These are phyloP conservation scores for Hemileia vastatrix DNA, from an alignment of 1,284 basidiomycete genomes.

Conservation along the genomic window DNA sequence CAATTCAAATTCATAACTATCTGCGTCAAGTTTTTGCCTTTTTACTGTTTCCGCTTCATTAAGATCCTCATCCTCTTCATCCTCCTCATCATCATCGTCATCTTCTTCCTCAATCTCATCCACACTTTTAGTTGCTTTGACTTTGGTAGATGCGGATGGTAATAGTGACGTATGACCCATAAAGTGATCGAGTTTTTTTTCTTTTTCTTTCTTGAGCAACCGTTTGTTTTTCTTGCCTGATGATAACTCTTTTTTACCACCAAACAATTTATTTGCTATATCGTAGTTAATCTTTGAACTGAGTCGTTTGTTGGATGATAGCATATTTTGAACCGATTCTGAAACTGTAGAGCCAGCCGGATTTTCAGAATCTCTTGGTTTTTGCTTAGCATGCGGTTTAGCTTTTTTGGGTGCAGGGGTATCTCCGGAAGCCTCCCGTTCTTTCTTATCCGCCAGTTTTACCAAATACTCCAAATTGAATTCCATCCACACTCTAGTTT, in stretches of 20 bases:
- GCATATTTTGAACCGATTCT: constrained; percentile 20
- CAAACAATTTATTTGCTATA: constrained; percentile 12
- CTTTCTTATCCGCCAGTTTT: constrained; percentile 62
- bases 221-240: neutral
- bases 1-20: constrained; percentile 18
- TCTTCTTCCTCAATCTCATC: constrained; percentile 7
- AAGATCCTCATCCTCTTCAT: constrained; percentile 9
- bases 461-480: constrained; percentile 89
- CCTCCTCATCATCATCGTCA: constrained; percentile 12
- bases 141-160: no score
- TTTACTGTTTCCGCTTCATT: neutral
- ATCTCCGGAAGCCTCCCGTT: constrained; percentile 13
- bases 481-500: constrained; percentile 94
- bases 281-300: constrained; percentile 18
- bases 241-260: neutral
- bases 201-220: neutral
- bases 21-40: no score
- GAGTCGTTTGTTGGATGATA: constrained; percentile 14
- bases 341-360: constrained; percentile 9
- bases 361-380: constrained; percentile 20
- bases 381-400: constrained; percentile 1
- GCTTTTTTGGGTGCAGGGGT: constrained; percentile 1
- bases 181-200: neutral
- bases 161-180: neutral
- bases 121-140: neutral